Conservation (phyloP, 345 rosid genomes). For the Camelina laxa region DNA sequence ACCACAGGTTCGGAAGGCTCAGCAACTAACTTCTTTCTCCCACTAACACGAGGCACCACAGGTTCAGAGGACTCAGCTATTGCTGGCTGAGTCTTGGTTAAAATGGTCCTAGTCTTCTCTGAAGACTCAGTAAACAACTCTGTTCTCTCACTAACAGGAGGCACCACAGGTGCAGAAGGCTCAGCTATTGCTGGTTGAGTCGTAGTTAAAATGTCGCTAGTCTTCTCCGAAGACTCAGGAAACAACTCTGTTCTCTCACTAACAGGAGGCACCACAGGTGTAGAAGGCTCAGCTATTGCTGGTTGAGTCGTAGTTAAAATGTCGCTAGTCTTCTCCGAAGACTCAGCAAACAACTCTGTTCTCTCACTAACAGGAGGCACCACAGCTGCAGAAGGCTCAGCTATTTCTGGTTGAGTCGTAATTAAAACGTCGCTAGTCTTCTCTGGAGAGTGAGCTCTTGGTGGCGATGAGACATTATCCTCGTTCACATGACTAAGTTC, state of each 20-base stretch:
- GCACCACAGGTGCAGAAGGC: conserved; percentile 41
- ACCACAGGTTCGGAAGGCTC: not conserved
- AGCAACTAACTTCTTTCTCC: not conserved
- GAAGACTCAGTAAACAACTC: conserved; percentile 43
- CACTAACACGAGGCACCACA: not conserved
- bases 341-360: conserved; percentile 34
- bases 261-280: not conserved
- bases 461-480: conserved; percentile 44
- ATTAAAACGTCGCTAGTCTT: conserved; percentile 37
- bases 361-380: not conserved
- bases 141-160: not conserved
- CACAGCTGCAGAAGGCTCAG: not conserved
- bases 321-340: conserved; percentile 45
- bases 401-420: conserved; percentile 44
- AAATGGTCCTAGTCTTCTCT: no score
- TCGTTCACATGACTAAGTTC: conserved; percentile 50
- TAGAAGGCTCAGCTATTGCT: conserved; percentile 42
- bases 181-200: conserved; percentile 38
- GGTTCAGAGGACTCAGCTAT: not conserved
- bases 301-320: conserved; percentile 43
- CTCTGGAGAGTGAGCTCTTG: conserved; percentile 48
- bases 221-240: conserved; percentile 45
- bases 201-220: conserved; percentile 40
- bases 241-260: not conserved
- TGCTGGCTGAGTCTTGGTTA: no score